These are phyloP conservation scores for Ophiosphaerella korrae DNA, from an alignment of 2,329 filamentous ascomycete species.

Conservation along the genomic window DNA sequence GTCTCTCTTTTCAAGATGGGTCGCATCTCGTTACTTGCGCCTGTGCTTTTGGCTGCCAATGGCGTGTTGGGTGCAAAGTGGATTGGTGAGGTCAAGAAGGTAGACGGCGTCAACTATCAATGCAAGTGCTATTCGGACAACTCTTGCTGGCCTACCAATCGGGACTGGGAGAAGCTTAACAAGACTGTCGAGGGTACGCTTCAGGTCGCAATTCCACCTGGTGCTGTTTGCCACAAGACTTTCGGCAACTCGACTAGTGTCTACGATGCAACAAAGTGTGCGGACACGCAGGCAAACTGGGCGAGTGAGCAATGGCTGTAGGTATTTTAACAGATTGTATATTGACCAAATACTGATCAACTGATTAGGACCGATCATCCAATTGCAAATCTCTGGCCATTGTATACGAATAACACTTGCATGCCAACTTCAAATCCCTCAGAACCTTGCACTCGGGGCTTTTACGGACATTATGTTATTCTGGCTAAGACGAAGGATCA, in stretches of 20 bases:
- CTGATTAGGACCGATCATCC: conserved; percentile 35
- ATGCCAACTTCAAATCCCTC: conserved; percentile 31
- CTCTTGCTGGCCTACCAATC: conserved; percentile 36
- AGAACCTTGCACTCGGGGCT: conserved; percentile 36
- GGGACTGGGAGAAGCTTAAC: conserved; percentile 37
- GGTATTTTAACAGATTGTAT: conserved; percentile 3
- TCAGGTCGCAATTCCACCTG: conserved; percentile 35
- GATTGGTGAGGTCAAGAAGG: conserved; percentile 37
- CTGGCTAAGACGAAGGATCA: conserved; percentile 39
- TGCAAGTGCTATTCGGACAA: conserved; percentile 46
- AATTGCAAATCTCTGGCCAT: conserved; percentile 40
- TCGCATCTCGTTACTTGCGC: conserved; percentile 23
- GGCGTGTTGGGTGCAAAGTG: conserved; percentile 25
- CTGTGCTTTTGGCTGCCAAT: conserved; percentile 25
- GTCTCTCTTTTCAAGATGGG: conserved; percentile 25
- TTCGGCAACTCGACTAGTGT: conserved; percentile 28
- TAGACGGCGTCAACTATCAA: conserved; percentile 30
- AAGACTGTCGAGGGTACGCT: conserved; percentile 36
- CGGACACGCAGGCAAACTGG: conserved; percentile 32
- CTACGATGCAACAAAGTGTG: conserved; percentile 34
- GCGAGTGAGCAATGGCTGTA: conserved; percentile 40
- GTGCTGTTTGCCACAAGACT: conserved; percentile 34
- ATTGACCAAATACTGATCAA: conserved; percentile 1
- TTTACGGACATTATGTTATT: conserved; percentile 42
- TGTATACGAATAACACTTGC: conserved; percentile 44